A percentile compares a stretch with the other conserved stretches of the same genome.
These are phyloP conservation scores for Annona cherimola DNA, from an alignment of 164 flowering plant genomes.

Conservation along the genomic window DNA sequence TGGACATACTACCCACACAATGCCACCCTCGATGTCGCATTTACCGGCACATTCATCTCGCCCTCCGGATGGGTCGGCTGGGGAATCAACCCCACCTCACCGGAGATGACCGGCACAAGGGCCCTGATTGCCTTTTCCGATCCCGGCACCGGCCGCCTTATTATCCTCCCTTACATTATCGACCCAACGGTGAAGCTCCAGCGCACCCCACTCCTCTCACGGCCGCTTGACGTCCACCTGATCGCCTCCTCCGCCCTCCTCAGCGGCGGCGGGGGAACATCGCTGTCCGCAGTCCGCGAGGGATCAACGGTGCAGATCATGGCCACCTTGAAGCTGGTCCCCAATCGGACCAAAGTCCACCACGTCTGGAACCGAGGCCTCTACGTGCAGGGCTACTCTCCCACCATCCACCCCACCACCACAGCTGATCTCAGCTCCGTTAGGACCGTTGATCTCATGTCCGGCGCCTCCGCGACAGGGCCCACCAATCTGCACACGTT, in stretches of 20 bases:
- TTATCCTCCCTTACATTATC: constrained; percentile 63
- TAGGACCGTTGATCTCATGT: constrained; percentile 56
- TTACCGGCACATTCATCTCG: constrained; percentile 81
- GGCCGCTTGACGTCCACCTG: constrained; percentile 66
- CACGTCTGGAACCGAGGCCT: constrained; percentile 83
- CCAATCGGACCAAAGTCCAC: constrained; percentile 54
- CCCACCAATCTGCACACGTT: constrained; percentile 27
- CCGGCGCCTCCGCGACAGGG: constrained; percentile 30
- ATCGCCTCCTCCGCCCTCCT: constrained; percentile 63
- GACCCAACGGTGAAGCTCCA: constrained; percentile 85
- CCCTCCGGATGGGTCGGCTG: constrained; percentile 97
- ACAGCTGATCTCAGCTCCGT: constrained; percentile 62
- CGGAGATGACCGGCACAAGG: constrained; percentile 77
- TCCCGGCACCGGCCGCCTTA: constrained; percentile 66
- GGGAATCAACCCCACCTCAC: constrained; percentile 76
- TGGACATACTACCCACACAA: constrained; percentile 78
- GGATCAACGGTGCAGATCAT: constrained; percentile 67
- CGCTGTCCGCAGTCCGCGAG: constrained; percentile 34
- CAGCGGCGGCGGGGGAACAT: constrained; percentile 56
- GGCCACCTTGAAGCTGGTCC: constrained; percentile 50
- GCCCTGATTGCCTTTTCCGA: constrained; percentile 82
- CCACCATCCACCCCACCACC: constrained; percentile 82
- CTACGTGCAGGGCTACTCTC: constrained; percentile 96
- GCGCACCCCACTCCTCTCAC: constrained; percentile 56
- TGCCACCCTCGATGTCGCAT: constrained; percentile 68